Conservation (phyloP, 2,329 filamentous ascomycete genomes). For the Alternaria sp. region DNA sequence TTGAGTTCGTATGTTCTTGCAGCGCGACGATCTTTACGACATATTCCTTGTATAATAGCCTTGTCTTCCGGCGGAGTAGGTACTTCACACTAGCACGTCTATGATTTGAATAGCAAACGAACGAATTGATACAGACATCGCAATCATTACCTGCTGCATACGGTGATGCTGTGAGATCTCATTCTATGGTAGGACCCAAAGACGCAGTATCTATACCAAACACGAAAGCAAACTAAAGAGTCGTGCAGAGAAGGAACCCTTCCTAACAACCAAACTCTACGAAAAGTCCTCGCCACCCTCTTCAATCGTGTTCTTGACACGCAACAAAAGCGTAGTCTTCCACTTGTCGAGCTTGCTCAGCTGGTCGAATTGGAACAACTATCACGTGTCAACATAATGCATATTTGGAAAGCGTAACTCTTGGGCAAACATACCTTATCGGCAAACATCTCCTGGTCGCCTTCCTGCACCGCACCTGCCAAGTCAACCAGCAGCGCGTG, state of each 20-base stretch:
- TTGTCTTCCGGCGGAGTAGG: background rate
- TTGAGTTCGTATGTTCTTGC: background rate
- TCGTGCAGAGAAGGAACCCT: background rate
- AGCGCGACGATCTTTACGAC: slow-evolving; percentile 6
- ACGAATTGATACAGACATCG: background rate
- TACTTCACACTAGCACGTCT: slow-evolving; percentile 1
- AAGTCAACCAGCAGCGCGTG: slow-evolving; percentile 81
- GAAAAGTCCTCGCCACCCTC: slow-evolving; percentile 72
- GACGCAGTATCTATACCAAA: background rate
- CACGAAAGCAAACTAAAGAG: background rate
- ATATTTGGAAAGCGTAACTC: background rate
- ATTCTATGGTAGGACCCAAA: background rate
- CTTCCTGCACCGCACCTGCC: slow-evolving; percentile 73
- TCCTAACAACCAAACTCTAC: slow-evolving; percentile 38
- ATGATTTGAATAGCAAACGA: background rate
- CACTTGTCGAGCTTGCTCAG: slow-evolving; percentile 94
- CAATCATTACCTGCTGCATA: background rate
- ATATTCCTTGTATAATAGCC: background rate
- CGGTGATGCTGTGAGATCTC: background rate
- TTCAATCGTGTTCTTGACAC: slow-evolving; percentile 84
- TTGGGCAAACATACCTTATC: slow-evolving; percentile 66
- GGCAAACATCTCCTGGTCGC: slow-evolving; percentile 81
- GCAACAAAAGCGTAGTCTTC: slow-evolving; percentile 87
- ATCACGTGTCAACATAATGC: slow-evolving; percentile 2
- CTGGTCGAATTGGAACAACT: slow-evolving; percentile 84